Base-by-base conservation (phyloP, 1,284 basidiomycete species). In the Abortiporus biennis region DNA sequence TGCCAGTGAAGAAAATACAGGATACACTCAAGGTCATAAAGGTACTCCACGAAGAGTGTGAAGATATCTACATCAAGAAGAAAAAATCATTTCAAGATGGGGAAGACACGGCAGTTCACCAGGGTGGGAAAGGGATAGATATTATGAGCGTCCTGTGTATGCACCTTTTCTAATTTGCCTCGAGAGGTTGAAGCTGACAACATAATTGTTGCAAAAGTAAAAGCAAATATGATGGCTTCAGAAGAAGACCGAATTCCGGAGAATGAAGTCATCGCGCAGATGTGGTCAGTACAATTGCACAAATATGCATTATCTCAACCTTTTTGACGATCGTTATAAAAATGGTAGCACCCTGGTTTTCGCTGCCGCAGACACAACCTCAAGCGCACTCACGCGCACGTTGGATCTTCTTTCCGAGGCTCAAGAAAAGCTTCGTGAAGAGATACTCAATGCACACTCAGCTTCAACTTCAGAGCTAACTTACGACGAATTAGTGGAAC, bases 61-160 rank as follows among this genome's bases (percentile, higher is more conserved):
- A n/a, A 17, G 46, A 61, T 19, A 64, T 72, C 13, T 61, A 61
- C 27, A 50, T 59, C 20, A 42, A 54, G 3, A 71, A 67, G 53
- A 62, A 50, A 21, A 50, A 51, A 3, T 48, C 50, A 1, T 43
- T 59, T 4, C 33, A 33, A 13, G 31, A 43, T 17, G 54, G 53
- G 0, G 54, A 58, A 33, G 50, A 46, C 19, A 48, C 49, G 4
- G 37, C 51, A 6, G 29, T 40, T 31, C 46, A 45, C 17, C 62
- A 67, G 42, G 54, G 68, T 24, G 61, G 56, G 2, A 51, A 63
- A 37, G 69, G 67, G 4, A 68, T 65, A 44, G 72, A 75, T 49
- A 57, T 72, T 35, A 64, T 72, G 50, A 71, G 68, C 42, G 61
- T 73, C n/a, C 43, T 62, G 2, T 41, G 62, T 74, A 37, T 53